These are phyloP conservation scores for Flueggea neowawraea DNA, from an alignment of 441 rosid species.

Conservation along the genomic window DNA sequence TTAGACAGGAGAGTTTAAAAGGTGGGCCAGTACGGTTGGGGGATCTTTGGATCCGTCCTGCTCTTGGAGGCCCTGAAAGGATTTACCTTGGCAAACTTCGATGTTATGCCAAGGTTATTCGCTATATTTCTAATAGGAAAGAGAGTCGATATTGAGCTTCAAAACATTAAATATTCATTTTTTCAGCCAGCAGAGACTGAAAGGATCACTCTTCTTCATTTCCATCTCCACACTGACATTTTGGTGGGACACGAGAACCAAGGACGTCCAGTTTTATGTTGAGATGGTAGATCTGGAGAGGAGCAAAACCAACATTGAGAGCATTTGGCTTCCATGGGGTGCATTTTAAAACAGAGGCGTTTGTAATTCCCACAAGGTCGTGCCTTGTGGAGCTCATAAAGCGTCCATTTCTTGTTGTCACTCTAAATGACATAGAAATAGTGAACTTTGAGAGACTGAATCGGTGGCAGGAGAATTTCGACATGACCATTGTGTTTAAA, in stretches of 20 bases:
- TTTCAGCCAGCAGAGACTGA: slow-evolving; percentile 96
- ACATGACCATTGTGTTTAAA: slow-evolving; percentile 84
- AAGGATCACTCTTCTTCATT: slow-evolving; percentile 83
- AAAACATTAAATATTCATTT: slow-evolving; percentile 78
- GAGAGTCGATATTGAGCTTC: slow-evolving; percentile 82
- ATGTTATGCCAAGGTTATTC: slow-evolving; percentile 79
- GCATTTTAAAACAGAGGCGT: slow-evolving; percentile 70
- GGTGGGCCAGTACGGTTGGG: slow-evolving; percentile 67
- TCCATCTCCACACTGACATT: slow-evolving; percentile 84
- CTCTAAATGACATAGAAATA: slow-evolving; percentile 84
- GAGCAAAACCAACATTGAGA: slow-evolving; percentile 80
- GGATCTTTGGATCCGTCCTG: slow-evolving; percentile 85
- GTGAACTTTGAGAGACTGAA: slow-evolving; percentile 94
- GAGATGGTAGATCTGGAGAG: slow-evolving; percentile 95
- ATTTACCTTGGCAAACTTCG: slow-evolving; percentile 77
- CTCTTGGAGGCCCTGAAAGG: slow-evolving; percentile 77
- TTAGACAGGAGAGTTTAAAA: slow-evolving; percentile 87
- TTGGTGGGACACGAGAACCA: slow-evolving; percentile 91
- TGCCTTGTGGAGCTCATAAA: slow-evolving; percentile 84
- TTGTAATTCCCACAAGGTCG: slow-evolving; percentile 81
- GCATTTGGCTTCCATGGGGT: slow-evolving; percentile 93
- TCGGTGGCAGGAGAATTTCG: slow-evolving; percentile 90
- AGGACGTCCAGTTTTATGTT: slow-evolving; percentile 85
- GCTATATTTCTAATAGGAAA: slow-evolving; percentile 56
- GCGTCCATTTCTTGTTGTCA: slow-evolving; percentile 79